phyloP scores from a whole-genome alignment of 2,329 filamentous ascomycete genomes.

The Fusarium gaditjirri region DNA sequence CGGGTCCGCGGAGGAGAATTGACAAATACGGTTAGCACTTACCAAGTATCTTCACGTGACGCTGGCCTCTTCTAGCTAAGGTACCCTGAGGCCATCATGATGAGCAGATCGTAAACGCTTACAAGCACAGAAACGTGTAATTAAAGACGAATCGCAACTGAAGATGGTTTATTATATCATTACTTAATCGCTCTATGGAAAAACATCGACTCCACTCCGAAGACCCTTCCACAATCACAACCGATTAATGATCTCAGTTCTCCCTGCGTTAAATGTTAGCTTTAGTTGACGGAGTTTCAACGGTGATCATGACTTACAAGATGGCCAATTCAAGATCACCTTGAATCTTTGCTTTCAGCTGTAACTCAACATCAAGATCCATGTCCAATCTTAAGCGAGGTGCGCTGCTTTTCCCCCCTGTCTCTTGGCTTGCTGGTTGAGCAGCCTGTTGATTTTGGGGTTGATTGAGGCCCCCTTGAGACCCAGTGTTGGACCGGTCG shows the following conservation, averaged over 20 bases:
- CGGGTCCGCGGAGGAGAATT: not conserved
- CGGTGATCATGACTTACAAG: not conserved
- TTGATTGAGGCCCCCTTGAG: not conserved
- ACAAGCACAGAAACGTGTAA: rapidly evolving
- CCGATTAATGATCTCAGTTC: not conserved
- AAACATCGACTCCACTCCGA: rapidly evolving
- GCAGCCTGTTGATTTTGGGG: not conserved
- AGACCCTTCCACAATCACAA: rapidly evolving
- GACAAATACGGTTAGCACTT: not conserved
- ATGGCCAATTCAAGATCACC: slow-evolving; percentile 20
- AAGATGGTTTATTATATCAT: not conserved
- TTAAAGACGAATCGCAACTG: not conserved
- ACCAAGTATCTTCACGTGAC: rapidly evolving
- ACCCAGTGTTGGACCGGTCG: not conserved
- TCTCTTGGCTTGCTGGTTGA: not conserved
- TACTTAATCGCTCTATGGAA: rapidly evolving
- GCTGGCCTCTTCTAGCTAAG: rapidly evolving
- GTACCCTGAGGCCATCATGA: not conserved
- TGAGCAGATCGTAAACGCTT: not conserved
- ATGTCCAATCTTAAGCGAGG: slow-evolving; percentile 24
- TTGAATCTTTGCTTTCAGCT: slow-evolving; percentile 28
- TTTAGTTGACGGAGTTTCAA: rapidly evolving
- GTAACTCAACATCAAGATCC: slow-evolving; percentile 24
- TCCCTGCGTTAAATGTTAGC: not conserved
- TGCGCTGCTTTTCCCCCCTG: slow-evolving; percentile 14